These are phyloP conservation scores for Mycosphaerella arachidis DNA, from an alignment of 2,329 filamentous ascomycete species.

Conservation along the genomic window DNA sequence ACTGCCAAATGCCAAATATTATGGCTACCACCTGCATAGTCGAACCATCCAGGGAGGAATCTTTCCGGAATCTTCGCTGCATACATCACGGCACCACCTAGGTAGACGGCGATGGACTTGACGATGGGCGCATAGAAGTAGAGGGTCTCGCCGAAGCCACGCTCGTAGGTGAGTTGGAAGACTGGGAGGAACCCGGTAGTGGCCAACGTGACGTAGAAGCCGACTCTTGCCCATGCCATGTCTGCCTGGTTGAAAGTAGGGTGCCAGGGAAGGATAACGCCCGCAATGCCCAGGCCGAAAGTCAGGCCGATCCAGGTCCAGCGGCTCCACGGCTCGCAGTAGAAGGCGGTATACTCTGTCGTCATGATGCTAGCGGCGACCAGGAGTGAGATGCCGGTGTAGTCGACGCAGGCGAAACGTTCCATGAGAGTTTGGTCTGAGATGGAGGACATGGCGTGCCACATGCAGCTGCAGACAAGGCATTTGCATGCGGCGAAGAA, in stretches of 20 bases:
- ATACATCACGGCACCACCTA: conserved; percentile 79
- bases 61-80: conserved; percentile 88
- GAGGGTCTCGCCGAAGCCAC: conserved; percentile 73
- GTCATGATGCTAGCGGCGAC: conserved; percentile 97
- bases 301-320: conserved; percentile 83
- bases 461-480: conserved; percentile 88
- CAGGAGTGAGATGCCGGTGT: conserved; percentile 91
- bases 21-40: conserved; percentile 91
- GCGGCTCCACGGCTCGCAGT: conserved; percentile 85
- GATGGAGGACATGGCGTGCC: conserved; percentile 99
- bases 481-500: conserved; percentile 96
- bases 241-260: conserved; percentile 88
- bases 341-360: conserved; percentile 97
- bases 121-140: conserved; percentile 85
- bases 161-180: conserved; percentile 72
- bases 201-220: conserved; percentile 84
- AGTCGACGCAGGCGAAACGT: conserved; percentile 95
- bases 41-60: conserved; percentile 88
- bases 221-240: conserved; percentile 88
- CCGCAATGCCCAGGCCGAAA: conserved; percentile 73
- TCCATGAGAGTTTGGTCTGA: conserved; percentile 85
- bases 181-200: conserved; percentile 86
- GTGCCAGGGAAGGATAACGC: conserved; percentile 92
- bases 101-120: conserved; percentile 83
- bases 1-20: conserved; percentile 98